phyloP scores from a whole-genome alignment of 2,329 filamentous ascomycete species.

The Neophaeococcomyces mojaviensis region DNA sequence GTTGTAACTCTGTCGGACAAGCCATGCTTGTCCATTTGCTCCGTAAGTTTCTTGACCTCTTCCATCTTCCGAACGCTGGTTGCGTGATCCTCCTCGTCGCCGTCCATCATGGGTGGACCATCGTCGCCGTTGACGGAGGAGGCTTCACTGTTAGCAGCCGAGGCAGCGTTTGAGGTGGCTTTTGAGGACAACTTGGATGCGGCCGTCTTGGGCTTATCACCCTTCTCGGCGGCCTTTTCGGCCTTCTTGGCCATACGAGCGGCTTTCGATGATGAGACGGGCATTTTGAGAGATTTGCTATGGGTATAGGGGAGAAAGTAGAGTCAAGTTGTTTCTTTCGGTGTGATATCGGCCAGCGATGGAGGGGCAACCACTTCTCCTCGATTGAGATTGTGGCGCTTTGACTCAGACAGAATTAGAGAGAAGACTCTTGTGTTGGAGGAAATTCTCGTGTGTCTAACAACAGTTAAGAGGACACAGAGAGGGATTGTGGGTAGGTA shows the following conservation, averaged over 20 bases:
- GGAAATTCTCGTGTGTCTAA: no score
- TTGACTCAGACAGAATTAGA: no score
- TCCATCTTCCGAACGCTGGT: conserved; percentile 66
- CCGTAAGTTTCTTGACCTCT: conserved; percentile 75
- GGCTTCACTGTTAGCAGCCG: conserved; percentile 39
- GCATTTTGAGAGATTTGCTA: conserved; percentile 38
- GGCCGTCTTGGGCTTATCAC: conserved; percentile 49
- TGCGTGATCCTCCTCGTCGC: conserved; percentile 55
- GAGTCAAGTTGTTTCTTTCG: background rate
- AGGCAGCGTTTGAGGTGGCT: conserved; percentile 54
- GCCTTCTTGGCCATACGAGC: conserved; percentile 63
- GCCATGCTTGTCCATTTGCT: conserved; percentile 93
- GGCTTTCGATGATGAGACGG: conserved; percentile 60
- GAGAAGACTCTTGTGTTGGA: no score
- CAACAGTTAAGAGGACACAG: no score
- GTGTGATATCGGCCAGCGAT: conserved; percentile 4
- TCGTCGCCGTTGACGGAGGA: conserved; percentile 66
- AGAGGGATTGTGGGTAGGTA: no score
- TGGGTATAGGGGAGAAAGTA: background rate
- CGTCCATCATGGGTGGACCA: conserved; percentile 53
- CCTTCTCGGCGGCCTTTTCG: conserved; percentile 51
- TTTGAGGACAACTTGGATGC: conserved; percentile 66
- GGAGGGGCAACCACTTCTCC: background rate
- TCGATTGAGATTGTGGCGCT: no score
- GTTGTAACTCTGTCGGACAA: conserved; percentile 97